Conservation (phyloP, 441 rosid species). For the Arabidopsis hybrid region DNA sequence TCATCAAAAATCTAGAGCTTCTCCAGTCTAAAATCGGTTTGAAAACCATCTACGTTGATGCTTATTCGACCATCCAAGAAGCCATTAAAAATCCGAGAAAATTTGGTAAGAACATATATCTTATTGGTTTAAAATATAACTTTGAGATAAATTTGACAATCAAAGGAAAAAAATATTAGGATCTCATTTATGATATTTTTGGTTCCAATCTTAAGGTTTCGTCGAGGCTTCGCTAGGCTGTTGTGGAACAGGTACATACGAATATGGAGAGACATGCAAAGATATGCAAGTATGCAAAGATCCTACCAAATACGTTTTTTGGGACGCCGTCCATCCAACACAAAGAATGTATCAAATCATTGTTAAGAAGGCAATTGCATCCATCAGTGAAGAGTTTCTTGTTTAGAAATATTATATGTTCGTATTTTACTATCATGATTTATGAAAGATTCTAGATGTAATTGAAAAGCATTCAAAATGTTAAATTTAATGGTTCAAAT, state of each 20-base stretch:
- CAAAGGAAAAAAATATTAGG: background rate
- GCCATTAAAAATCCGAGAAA: constrained; percentile 55
- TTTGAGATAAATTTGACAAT: background rate
- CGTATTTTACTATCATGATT: background rate
- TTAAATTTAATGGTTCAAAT: background rate
- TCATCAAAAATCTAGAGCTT: constrained; percentile 47
- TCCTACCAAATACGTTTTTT: constrained; percentile 65
- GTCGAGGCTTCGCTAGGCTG: constrained; percentile 68
- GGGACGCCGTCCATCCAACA: constrained; percentile 90
- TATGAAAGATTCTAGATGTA: background rate
- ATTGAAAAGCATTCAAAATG: background rate
- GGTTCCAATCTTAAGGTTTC: constrained; percentile 50
- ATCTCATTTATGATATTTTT: background rate
- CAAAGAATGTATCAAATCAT: constrained; percentile 74
- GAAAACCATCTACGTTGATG: constrained; percentile 62
- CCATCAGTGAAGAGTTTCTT: constrained; percentile 49
- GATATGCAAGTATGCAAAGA: constrained; percentile 66
- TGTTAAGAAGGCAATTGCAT: constrained; percentile 53
- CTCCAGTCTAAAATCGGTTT: constrained; percentile 49
- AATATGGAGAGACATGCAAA: constrained; percentile 73
- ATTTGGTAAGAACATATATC: constrained; percentile 53
- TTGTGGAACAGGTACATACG: constrained; percentile 75
- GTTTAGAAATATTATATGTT: constrained; percentile 29
- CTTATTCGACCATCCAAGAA: constrained; percentile 47
- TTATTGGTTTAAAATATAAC: background rate